Evolutionary conservation across 805 yeast species (phyloP), one percentile per base, ranked within the genome.

Genomic region (Lipomyces chichibuensis): DNA sequence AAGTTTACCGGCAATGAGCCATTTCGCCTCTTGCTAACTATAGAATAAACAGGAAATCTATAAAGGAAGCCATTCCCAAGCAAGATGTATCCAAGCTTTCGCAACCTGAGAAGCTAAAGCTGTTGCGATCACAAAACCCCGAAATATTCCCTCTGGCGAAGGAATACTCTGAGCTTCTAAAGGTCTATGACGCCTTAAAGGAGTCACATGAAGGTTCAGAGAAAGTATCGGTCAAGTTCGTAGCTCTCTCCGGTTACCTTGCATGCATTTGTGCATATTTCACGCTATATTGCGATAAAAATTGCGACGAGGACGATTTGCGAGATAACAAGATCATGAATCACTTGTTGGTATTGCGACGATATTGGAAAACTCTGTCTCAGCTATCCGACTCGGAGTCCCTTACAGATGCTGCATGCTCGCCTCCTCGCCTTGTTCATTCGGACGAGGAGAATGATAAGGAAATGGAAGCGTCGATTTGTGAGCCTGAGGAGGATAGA

Each of bases 261-360:
- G 95, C 94, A 14, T 82, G 96, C 32, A 85, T 94, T 32, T 81
- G 89, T 3, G 84, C 92, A 5, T 94, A 92, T 76, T 86, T 94
- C 73, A 89, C 97, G 2, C 75, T 95, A 17, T 85, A 94, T 69
- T 78, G 85, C 20, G 87, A 87, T 51, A 83, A 85, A 57, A 75
- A 88, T 52, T 78, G 80, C 56, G 80, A 80, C 27, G 88, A 85
- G 33, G 89, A 86, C 61, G 80, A 83, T 2, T 84, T 69, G 89
- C 92, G 91, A 73, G 96, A 91, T 64, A 94, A 90, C 71, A 90
- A 94, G 2, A 88, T 94, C 1, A 94, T 95, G 97, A 92, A 91
- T 74, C 85, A 89, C 35, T 88, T 94, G 43, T 80, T 94, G 63
- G 87, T 89, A 62, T 83, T 95, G 2, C 84, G 96, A 71, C 97